A percentile compares a stretch with the other conserved stretches of the same genome.
Evolutionary conservation across 345 rosid genomes (phyloP).

Genomic region (Boechera retrofracta): DNA sequence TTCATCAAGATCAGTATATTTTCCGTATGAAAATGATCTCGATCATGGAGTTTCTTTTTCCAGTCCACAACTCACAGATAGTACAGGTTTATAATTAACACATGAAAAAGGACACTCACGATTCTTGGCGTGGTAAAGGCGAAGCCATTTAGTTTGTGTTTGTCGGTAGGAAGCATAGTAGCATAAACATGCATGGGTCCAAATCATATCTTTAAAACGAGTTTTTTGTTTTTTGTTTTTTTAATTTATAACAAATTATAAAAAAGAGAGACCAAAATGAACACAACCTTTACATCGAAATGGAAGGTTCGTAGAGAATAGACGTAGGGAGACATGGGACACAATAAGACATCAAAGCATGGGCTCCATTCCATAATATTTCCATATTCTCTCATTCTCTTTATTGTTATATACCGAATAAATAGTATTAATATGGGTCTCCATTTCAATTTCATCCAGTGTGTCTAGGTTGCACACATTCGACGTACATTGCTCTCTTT

Average conservation of each 20-base stretch:
- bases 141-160: conserved; percentile 26
- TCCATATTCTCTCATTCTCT: conserved; percentile 14
- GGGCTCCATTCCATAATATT: conserved; percentile 34
- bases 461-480: conserved; percentile 39
- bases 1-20: neutral
- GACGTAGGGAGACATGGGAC: conserved; percentile 34
- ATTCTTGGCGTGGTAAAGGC: neutral
- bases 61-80: neutral
- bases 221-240: neutral
- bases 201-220: conserved; percentile 35
- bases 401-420: conserved; percentile 5
- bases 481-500: conserved; percentile 35
- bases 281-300: conserved; percentile 35
- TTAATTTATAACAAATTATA: neutral
- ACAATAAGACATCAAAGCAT: conserved; percentile 41
- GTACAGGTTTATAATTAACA: neutral
- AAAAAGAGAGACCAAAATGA: conserved; percentile 13
- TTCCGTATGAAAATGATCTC: neutral
- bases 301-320: conserved; percentile 37
- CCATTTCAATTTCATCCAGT: conserved; percentile 33
- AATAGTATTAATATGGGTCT: conserved; percentile 35
- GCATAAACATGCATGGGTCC: conserved; percentile 43
- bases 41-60: neutral
- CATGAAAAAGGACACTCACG: neutral
- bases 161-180: conserved; percentile 44